Evolutionary conservation across 306 rosid species (phyloP), one percentile per base, ranked within the genome.

Genomic region (Arachis hypogaea): DNA sequence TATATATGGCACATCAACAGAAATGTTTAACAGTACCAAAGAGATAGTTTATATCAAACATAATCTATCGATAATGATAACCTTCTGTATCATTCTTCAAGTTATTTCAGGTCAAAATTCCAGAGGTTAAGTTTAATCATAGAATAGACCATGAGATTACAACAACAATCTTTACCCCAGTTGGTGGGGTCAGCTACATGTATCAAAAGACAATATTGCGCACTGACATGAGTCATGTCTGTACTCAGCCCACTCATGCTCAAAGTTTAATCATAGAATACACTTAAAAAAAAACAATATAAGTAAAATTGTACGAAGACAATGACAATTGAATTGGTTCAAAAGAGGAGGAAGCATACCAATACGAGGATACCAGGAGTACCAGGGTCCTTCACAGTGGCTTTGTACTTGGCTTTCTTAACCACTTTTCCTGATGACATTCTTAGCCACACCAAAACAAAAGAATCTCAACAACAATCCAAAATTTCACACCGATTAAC

Each of bases 381-480:
- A 14, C 98, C 97, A 60, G 97, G 88, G 80, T 88, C 96, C 79
- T 85, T 93, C 55, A 87, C 74, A 3, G 88, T 76, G 60, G 80
- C 30, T 88, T 93, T 93, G 87, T 89, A 93, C 65, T 85, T 91
- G 57, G 89, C 97, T 71, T 94, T 88, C 84, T 89, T 89, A 28
- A 84, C 83, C 11, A 88, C 88, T 77, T 86, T 86, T 49, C 82
- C 72, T 1, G 78, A 71, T 51, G 92, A 86, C 98, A 91, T 93
- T 41, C 47, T 61, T 61, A 52, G 60, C n/a, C 65, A 44, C 71
- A 46, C 42, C 16, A 3, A 46, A 54, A 22, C 6, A 8, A 40
- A 28, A 2, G 44, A 42, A 49, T 72, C n/a, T 29, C 52, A 76
- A 38, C 68, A 51, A 66, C 46, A 57, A 66, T 75, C 71, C 55